These are phyloP conservation scores for Colletotrichum sp. DNA, from an alignment of 2,329 filamentous ascomycete species.

Conservation along the genomic window DNA sequence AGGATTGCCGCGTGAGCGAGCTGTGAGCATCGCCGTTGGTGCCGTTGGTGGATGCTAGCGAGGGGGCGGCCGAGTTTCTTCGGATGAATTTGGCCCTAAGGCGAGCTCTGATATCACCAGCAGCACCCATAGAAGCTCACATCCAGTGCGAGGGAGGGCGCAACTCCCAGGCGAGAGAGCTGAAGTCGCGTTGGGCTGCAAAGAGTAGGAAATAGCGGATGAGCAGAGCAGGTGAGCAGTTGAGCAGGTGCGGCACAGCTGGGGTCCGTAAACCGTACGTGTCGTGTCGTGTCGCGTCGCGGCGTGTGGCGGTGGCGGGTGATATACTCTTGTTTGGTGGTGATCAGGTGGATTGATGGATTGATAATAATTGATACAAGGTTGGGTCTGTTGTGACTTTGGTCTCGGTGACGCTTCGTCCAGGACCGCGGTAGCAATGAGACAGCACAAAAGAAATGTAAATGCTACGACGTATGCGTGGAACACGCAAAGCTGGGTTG, in stretches of 20 bases:
- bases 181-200: neutral
- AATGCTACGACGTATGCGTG: too few relatives aligned
- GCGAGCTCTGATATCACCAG: conserved; percentile 48
- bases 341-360: neutral
- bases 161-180: neutral
- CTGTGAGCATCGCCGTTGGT: conserved; percentile 31
- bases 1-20: conserved; percentile 24
- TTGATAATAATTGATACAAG: neutral
- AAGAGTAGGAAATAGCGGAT: neutral
- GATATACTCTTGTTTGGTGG: neutral
- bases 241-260: neutral
- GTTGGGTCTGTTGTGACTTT: neutral
- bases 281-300: neutral
- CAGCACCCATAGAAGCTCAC: conserved; percentile 23
- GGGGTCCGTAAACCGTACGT: neutral
- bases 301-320: neutral
- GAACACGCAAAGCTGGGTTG: neutral
- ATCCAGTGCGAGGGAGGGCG: neutral
- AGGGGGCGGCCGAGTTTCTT: conserved; percentile 44
- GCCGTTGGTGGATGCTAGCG: conserved; percentile 38
- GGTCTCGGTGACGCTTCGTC: neutral
- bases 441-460: neutral
- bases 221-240: neutral
- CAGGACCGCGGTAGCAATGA: neutral
- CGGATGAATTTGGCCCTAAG: conserved; percentile 52